These are phyloP conservation scores for Chaetomiaceae sp. DNA, from an alignment of 2,329 filamentous ascomycete species.

Conservation along the genomic window DNA sequence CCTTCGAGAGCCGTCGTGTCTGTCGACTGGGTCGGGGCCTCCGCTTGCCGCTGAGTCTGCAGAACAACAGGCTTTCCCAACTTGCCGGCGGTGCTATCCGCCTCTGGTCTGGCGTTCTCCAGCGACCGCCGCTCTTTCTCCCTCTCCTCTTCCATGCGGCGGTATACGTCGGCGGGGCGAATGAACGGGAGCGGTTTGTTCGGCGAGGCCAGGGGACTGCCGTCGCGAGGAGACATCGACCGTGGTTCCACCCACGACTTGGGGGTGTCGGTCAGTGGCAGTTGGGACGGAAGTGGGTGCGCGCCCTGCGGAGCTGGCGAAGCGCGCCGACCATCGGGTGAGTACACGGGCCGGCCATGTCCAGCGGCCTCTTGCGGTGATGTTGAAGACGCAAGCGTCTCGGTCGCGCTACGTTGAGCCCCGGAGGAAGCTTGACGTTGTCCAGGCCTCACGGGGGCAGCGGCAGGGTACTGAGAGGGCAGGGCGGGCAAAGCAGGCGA, in stretches of 20 bases:
- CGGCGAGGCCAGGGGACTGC: slow-evolving; percentile 31
- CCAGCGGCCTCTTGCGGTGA: slow-evolving; percentile 16
- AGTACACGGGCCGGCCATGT: slow-evolving; percentile 5
- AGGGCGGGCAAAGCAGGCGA: slow-evolving; percentile 22
- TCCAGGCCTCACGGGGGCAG: background rate
- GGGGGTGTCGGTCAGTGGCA: slow-evolving; percentile 29
- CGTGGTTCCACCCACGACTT: slow-evolving; percentile 32
- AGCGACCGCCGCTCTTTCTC: slow-evolving; percentile 49
- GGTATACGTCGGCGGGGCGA: slow-evolving; percentile 72
- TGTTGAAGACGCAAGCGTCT: slow-evolving; percentile 20
- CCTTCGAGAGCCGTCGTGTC: slow-evolving; percentile 13
- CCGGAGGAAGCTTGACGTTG: background rate
- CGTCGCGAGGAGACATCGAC: slow-evolving; percentile 35
- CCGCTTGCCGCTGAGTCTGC: background rate
- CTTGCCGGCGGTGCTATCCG: slow-evolving; percentile 41
- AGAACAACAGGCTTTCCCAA: background rate
- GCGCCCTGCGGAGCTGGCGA: slow-evolving; percentile 25
- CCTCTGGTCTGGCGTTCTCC: slow-evolving; percentile 51
- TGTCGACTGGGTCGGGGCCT: slow-evolving; percentile 9
- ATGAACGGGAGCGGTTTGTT: slow-evolving; percentile 57
- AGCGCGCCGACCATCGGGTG: slow-evolving; percentile 8
- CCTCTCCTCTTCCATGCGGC: slow-evolving; percentile 60
- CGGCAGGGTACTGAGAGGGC: slow-evolving; percentile 9
- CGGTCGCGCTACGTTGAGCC: slow-evolving; percentile 15
- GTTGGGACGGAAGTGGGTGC: slow-evolving; percentile 35